phyloP scores from a whole-genome alignment of 441 rosid genomes.

The Eruca vesicaria region DNA sequence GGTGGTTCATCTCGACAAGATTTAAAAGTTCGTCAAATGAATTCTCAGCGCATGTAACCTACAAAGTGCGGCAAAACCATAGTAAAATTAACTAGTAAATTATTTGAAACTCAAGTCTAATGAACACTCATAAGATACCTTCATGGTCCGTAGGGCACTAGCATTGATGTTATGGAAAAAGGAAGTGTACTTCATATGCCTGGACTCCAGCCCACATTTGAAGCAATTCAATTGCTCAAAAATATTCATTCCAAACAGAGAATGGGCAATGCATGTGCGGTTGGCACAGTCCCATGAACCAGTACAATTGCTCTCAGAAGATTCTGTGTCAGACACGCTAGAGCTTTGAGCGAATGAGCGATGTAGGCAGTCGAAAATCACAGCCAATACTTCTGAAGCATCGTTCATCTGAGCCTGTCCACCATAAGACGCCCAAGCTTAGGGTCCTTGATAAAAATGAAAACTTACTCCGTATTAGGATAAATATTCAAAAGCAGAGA shows the following conservation, averaged over 20 bases:
- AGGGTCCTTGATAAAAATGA: conserved; percentile 7
- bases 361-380: conserved; percentile 91
- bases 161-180: conserved; percentile 94
- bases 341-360: conserved; percentile 65
- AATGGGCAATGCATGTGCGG: conserved; percentile 72
- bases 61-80: conserved; percentile 6
- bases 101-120: not conserved
- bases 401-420: conserved; percentile 97
- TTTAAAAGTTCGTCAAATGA: not conserved
- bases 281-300: conserved; percentile 87
- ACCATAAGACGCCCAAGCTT: conserved; percentile 17
- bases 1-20: not conserved
- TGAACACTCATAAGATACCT: conserved; percentile 44
- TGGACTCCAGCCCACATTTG: conserved; percentile 80
- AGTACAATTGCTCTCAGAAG: conserved; percentile 54
- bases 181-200: conserved; percentile 85
- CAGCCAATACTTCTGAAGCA: conserved; percentile 92
- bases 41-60: not conserved
- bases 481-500: conserved; percentile 21
- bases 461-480: not conserved
- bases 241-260: conserved; percentile 88
- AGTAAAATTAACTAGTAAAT: not conserved
- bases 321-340: conserved; percentile 59
- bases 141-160: conserved; percentile 78
- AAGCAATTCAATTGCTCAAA: conserved; percentile 79